phyloP scores from a whole-genome alignment of 2,329 filamentous ascomycete genomes.

The Sarocladium brachiariae region DNA sequence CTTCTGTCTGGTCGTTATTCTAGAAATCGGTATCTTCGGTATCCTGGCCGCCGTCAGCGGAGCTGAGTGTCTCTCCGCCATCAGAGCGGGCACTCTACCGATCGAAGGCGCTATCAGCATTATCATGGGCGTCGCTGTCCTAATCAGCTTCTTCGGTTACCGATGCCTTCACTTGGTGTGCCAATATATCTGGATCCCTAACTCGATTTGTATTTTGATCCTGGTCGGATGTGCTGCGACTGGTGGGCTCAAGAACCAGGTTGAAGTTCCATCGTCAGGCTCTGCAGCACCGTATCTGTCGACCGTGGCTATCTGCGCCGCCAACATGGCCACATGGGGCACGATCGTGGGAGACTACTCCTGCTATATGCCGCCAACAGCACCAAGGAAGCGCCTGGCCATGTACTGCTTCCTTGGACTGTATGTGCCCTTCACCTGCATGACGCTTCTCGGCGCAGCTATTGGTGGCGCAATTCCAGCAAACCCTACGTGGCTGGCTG shows the following conservation, averaged over 20 bases:
- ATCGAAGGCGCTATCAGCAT: constrained; percentile 5
- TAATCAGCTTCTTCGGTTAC: constrained; percentile 6
- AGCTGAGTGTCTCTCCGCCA: neutral
- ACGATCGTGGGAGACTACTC: constrained; percentile 3
- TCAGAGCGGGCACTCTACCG: neutral
- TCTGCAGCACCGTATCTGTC: neutral
- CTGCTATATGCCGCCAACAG: neutral
- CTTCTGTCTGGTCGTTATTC: constrained; percentile 1
- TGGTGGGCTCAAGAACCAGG: constrained; percentile 2
- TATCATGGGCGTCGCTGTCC: constrained; percentile 1
- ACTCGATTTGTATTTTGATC: constrained; percentile 1
- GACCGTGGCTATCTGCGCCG: neutral
- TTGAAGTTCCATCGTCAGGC: neutral
- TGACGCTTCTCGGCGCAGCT: neutral
- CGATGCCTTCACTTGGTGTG: neutral
- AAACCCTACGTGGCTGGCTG: neutral
- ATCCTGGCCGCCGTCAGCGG: neutral
- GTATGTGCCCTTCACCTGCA: constrained; percentile 1
- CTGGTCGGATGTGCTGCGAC: constrained; percentile 3
- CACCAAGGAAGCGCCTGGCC: neutral
- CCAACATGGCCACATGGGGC: neutral
- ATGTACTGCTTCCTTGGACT: constrained; percentile 1
- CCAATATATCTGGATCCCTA: constrained; percentile 3
- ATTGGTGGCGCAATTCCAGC: constrained; percentile 1
- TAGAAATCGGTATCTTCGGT: constrained; percentile 1